Conservation (phyloP, 495 filamentous ascomycete species). For the Glutinoglossum americanum region DNA sequence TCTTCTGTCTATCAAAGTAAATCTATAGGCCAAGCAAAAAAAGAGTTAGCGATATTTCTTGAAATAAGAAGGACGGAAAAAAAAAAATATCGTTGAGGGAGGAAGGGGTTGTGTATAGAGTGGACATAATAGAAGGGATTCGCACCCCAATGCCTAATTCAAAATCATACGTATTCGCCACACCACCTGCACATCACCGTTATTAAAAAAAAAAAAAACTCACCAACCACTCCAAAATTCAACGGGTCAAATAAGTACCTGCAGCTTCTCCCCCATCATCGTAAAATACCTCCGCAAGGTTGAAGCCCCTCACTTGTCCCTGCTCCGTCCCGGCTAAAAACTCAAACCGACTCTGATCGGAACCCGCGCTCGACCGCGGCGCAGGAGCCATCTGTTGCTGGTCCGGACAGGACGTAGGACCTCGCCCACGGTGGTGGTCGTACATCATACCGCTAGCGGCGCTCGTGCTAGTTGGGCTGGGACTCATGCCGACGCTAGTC, state of each 20-base stretch:
- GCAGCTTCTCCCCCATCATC: constrained; percentile 24
- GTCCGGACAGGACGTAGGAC: background rate
- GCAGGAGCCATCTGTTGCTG: too few relatives aligned
- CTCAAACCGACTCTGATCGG: constrained; percentile 14
- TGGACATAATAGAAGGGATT: too few relatives aligned
- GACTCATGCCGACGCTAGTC: background rate
- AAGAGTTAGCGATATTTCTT: too few relatives aligned
- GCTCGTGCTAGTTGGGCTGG: constrained; percentile 2
- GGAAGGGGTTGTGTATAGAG: too few relatives aligned
- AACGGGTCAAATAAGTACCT: constrained; percentile 10
- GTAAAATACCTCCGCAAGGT: constrained; percentile 20
- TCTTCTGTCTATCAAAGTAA: too few relatives aligned
- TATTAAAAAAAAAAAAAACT: constrained; percentile 8
- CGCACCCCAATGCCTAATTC: constrained; percentile 7
- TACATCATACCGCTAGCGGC: background rate
- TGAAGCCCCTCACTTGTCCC: constrained; percentile 10
- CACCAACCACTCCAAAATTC: constrained; percentile 6
- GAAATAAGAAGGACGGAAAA: too few relatives aligned
- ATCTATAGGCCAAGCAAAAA: too few relatives aligned
- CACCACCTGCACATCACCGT: background rate
- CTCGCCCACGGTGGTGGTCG: constrained; percentile 1
- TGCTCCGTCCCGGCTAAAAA: constrained; percentile 9
- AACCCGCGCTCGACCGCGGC: constrained; percentile 14
- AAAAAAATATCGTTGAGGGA: too few relatives aligned
- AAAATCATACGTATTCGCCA: background rate